A percentile compares a stretch with the other conserved stretches of the same genome.
phyloP scores from a whole-genome alignment of 805 yeast species.

The Yarrowia deformans region DNA sequence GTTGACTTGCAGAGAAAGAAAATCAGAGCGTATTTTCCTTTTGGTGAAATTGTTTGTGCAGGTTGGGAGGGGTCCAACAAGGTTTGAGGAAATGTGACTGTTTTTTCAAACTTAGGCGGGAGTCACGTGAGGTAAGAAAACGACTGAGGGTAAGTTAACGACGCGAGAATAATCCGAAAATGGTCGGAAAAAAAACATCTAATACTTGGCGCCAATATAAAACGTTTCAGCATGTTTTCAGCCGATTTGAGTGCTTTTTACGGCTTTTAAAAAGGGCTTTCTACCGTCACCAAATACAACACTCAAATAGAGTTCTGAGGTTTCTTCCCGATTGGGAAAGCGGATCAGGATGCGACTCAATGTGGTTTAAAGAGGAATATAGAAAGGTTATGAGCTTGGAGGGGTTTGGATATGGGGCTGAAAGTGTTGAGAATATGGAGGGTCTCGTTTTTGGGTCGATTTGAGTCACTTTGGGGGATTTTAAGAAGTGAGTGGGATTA shows the following conservation, averaged over 20 bases:
- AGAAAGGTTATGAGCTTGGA: not conserved
- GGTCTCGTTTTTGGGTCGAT: too few relatives aligned
- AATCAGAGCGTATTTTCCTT: constrained; percentile 39
- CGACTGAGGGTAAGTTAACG: not conserved
- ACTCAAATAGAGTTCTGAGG: not conserved
- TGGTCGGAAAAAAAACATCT: too few relatives aligned
- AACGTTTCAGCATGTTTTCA: too few relatives aligned
- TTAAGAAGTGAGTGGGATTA: too few relatives aligned
- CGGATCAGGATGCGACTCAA: not conserved
- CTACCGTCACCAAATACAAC: not conserved
- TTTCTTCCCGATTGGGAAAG: not conserved
- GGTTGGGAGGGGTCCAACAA: constrained; percentile 17
- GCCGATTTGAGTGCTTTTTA: too few relatives aligned
- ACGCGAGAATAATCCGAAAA: too few relatives aligned
- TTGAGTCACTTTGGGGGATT: too few relatives aligned
- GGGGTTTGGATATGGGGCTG: too few relatives aligned
- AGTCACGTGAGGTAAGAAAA: not conserved
- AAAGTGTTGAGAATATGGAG: too few relatives aligned
- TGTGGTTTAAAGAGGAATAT: not conserved
- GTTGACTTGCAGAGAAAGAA: constrained; percentile 39
- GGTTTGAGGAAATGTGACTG: constrained; percentile 16
- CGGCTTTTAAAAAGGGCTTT: too few relatives aligned
- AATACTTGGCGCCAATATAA: too few relatives aligned
- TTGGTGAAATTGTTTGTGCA: constrained; percentile 37
- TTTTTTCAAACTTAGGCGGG: constrained; percentile 19